These are phyloP conservation scores for Platanus orientalis DNA, from an alignment of 164 flowering plant genomes.

Conservation along the genomic window DNA sequence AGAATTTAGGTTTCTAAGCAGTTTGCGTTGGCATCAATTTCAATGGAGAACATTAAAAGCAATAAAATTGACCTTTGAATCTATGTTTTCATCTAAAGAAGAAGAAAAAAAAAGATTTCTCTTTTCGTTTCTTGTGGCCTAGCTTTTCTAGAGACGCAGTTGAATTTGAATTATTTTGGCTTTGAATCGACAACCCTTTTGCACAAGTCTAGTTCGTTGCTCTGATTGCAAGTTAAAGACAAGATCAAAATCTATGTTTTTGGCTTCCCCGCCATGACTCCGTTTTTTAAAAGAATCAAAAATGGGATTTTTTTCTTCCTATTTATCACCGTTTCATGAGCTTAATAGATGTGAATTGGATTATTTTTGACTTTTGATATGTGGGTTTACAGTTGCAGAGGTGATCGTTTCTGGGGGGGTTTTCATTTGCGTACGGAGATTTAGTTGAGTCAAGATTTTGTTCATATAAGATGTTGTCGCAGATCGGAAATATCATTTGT, in stretches of 20 bases:
- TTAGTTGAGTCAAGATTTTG: not conserved
- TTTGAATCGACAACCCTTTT: slow-evolving; percentile 1
- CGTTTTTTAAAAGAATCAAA: not conserved
- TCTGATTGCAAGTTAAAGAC: slow-evolving; percentile 17
- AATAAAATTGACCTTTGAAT: too few species aligned
- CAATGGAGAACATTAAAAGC: too few species aligned
- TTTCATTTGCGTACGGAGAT: not conserved
- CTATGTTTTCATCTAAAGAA: too few species aligned
- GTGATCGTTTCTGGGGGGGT: not conserved
- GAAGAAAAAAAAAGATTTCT: not conserved
- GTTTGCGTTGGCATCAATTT: too few species aligned
- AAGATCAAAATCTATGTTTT: slow-evolving; percentile 1
- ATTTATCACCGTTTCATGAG: not conserved
- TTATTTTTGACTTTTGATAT: slow-evolving; percentile 1
- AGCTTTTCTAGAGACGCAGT: not conserved
- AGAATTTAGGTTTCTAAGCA: too few species aligned
- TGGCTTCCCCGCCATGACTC: not conserved
- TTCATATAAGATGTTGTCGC: not conserved
- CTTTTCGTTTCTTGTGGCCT: not conserved
- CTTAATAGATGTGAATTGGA: not conserved
- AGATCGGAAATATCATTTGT: not conserved
- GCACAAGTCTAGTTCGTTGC: not conserved
- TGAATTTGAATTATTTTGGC: not conserved
- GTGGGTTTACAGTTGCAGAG: not conserved
- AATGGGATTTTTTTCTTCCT: not conserved